phyloP scores from a whole-genome alignment of 352 stramenopile genomes.

The Phytophthora vignae region DNA sequence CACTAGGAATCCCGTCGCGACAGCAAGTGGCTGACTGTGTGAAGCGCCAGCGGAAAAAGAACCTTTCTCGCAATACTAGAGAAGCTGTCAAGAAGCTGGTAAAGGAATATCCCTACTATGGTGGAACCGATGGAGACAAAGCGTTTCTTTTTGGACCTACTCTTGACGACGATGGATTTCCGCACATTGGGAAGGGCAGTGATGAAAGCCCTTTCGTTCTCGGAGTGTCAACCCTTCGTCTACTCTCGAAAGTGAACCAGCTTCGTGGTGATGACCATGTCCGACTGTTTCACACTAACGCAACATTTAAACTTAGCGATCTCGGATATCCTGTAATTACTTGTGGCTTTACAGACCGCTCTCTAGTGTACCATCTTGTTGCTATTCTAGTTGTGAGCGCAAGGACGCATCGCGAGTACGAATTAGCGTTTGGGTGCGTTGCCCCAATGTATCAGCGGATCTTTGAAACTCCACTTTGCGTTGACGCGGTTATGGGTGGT shows the following conservation, averaged over 20 bases:
- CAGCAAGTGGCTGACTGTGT: constrained; percentile 2
- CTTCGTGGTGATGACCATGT: background rate
- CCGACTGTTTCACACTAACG: constrained; percentile 12
- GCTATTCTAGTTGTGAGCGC: constrained; percentile 5
- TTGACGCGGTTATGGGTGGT: constrained; percentile 10
- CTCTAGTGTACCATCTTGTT: background rate
- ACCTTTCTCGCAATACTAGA: constrained; percentile 1
- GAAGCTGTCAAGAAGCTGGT: background rate
- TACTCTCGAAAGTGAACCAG: constrained; percentile 7
- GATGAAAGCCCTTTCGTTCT: constrained; percentile 5
- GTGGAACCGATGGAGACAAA: background rate
- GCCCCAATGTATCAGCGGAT: background rate
- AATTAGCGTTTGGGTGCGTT: background rate
- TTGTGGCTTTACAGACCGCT: constrained; percentile 8
- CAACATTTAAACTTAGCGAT: constrained; percentile 2
- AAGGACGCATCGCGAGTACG: constrained; percentile 2
- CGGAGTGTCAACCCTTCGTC: background rate
- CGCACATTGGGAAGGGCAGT: background rate
- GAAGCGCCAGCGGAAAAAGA: background rate
- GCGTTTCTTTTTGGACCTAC: constrained; percentile 5
- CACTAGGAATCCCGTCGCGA: background rate
- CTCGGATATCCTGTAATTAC: constrained; percentile 18
- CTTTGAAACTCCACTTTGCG: background rate
- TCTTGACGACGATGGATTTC: background rate
- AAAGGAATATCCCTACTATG: background rate